Percentiles rank a stretch among this genome's conserved stretches.
Evolutionary conservation across 331 rosid species (phyloP).

Genomic region (Rosa hybrid): DNA sequence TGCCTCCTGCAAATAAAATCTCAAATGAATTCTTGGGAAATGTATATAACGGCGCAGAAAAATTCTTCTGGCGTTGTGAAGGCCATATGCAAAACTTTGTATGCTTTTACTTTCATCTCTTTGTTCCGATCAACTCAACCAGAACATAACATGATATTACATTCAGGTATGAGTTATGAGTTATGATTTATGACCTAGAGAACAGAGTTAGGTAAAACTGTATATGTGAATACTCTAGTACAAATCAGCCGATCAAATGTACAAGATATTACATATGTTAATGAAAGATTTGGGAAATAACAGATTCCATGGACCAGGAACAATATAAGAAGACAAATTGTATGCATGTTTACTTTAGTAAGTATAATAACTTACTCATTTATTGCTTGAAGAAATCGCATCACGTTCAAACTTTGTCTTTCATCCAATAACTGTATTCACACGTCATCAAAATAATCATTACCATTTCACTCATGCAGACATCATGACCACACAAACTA

Average conservation of each 20-base stretch:
- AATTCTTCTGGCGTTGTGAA: neutral
- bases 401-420: slow-evolving; percentile 76
- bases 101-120: neutral
- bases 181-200: neutral
- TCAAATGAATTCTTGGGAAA: slow-evolving; percentile 17
- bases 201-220: neutral
- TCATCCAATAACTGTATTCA: slow-evolving; percentile 73
- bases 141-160: neutral
- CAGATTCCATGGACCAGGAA: neutral
- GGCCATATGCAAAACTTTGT: neutral
- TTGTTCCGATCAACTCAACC: neutral
- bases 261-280: neutral
- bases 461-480: neutral
- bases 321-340: neutral
- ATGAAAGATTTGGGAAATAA: neutral
- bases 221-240: neutral
- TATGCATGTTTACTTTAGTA: neutral
- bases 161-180: neutral
- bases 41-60: neutral
- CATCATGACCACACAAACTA: neutral
- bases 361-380: slow-evolving; percentile 52
- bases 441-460: slow-evolving; percentile 19
- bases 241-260: neutral
- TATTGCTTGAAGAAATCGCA: slow-evolving; percentile 80
- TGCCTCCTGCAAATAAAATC: slow-evolving; percentile 56